Conservation (phyloP, 768 basidiomycete species). For the Boletus reticulatus region DNA sequence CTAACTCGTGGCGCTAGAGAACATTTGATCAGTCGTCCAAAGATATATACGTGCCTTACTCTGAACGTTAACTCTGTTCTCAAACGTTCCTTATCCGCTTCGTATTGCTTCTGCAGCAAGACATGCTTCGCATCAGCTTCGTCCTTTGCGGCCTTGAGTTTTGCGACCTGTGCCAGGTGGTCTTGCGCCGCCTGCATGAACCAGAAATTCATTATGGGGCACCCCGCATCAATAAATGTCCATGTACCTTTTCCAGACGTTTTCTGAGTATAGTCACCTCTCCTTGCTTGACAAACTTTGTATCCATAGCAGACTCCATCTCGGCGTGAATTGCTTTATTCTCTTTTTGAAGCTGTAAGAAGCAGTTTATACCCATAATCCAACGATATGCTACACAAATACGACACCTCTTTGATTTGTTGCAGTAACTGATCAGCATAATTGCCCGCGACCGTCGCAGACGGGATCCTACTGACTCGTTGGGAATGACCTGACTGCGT, state of each 20-base stretch:
- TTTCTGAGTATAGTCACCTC: constrained; percentile 68
- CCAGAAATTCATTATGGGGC: not conserved
- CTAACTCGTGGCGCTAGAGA: constrained; percentile 65
- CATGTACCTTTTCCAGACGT: constrained; percentile 60
- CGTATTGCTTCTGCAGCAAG: constrained; percentile 58
- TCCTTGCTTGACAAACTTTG: constrained; percentile 60
- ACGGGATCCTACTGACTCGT: constrained; percentile 4
- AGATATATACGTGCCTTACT: constrained; percentile 37
- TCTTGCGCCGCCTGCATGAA: constrained; percentile 51
- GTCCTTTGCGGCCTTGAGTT: constrained; percentile 58
- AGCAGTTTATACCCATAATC: constrained; percentile 6
- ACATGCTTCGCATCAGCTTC: constrained; percentile 55
- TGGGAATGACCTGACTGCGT: constrained; percentile 13
- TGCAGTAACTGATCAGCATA: constrained; percentile 23
- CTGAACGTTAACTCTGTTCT: constrained; percentile 70
- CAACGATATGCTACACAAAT: constrained; percentile 2
- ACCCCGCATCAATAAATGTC: not conserved
- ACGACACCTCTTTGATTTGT: constrained; percentile 49
- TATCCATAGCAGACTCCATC: constrained; percentile 47
- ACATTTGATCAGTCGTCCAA: constrained; percentile 12
- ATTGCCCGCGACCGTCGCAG: not conserved
- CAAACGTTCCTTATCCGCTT: constrained; percentile 66
- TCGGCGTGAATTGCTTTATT: constrained; percentile 46
- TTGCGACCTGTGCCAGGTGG: constrained; percentile 55
- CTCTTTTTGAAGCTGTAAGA: constrained; percentile 47